phyloP scores from a whole-genome alignment of 176 grass and related monocot genomes.

The Rhynchospora pubera region DNA sequence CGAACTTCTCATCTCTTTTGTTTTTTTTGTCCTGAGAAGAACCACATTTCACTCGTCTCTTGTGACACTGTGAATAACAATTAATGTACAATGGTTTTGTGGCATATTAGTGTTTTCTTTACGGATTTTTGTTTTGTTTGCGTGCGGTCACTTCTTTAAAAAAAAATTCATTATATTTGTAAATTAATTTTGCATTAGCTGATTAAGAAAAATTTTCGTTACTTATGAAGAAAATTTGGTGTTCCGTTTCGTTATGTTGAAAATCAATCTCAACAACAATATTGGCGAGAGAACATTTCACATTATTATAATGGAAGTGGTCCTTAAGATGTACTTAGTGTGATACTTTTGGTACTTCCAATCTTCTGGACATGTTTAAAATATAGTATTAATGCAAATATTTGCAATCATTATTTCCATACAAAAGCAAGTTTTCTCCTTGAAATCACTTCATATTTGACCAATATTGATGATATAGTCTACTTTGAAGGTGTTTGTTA shows the following conservation, averaged over 20 bases:
- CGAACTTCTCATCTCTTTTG: not conserved
- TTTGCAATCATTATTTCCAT: not conserved
- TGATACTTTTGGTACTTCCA: not conserved
- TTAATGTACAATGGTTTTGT: not conserved
- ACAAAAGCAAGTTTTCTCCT: no score
- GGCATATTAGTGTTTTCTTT: not conserved
- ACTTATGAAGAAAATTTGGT: no score
- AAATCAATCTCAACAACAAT: not conserved
- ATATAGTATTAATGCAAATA: not conserved
- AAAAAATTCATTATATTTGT: no score
- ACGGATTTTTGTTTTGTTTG: no score
- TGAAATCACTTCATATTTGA: no score
- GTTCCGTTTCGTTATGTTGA: no score
- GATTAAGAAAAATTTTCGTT: no score
- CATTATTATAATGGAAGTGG: not conserved
- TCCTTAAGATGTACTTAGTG: not conserved
- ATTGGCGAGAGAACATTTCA: not conserved
- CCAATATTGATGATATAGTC: no score
- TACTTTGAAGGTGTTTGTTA: not conserved
- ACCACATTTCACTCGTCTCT: not conserved
- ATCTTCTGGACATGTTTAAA: not conserved
- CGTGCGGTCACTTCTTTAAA: no score
- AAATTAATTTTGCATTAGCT: no score
- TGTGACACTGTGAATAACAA: not conserved
- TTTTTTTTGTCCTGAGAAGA: not conserved